A percentile compares a stretch with the other conserved stretches of the same genome.
Evolutionary conservation across 192 early-diverging fungal species (phyloP).

Genomic region (Coemansia sp.): DNA sequence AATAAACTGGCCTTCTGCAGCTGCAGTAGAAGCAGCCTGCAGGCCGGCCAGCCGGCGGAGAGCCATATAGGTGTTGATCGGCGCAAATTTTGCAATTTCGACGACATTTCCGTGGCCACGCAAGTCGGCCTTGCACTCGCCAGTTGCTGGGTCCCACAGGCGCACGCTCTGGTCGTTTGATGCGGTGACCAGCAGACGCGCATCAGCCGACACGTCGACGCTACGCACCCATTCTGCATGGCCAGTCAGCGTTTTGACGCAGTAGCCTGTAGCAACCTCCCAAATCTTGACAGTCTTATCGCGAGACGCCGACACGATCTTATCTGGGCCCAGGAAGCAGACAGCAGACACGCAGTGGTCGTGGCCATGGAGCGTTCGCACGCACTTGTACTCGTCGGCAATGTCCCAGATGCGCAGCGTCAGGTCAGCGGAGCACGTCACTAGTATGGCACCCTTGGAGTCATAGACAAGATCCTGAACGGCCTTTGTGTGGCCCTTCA

Average conservation of each 20-base stretch:
- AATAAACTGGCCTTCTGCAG: constrained; percentile 66
- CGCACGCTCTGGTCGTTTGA: constrained; percentile 90
- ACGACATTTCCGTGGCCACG: constrained; percentile 95
- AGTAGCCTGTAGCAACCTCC: constrained; percentile 79
- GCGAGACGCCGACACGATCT: constrained; percentile 83
- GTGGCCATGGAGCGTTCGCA: constrained; percentile 85
- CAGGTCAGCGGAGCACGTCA: constrained; percentile 89
- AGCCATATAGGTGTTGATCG: constrained; percentile 61
- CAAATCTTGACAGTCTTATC: constrained; percentile 91
- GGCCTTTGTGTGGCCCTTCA: constrained; percentile 95
- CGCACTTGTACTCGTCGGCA: constrained; percentile 78
- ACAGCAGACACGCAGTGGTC: constrained; percentile 91
- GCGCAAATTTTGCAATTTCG: constrained; percentile 86
- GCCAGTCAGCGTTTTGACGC: constrained; percentile 74
- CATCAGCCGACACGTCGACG: constrained; percentile 69
- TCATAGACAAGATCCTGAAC: constrained; percentile 90
- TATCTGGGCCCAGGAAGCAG: constrained; percentile 75
- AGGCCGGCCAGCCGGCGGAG: constrained; percentile 72
- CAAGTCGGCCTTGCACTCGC: constrained; percentile 76
- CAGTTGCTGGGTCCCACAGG: constrained; percentile 73
- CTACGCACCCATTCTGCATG: constrained; percentile 89
- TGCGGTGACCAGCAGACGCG: constrained; percentile 69
- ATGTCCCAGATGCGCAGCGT: constrained; percentile 91
- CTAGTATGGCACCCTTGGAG: constrained; percentile 77
- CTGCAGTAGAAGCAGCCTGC: constrained; percentile 27